Conservation (phyloP, 352 stramenopile species). For the Pythium rishiriense region DNA sequence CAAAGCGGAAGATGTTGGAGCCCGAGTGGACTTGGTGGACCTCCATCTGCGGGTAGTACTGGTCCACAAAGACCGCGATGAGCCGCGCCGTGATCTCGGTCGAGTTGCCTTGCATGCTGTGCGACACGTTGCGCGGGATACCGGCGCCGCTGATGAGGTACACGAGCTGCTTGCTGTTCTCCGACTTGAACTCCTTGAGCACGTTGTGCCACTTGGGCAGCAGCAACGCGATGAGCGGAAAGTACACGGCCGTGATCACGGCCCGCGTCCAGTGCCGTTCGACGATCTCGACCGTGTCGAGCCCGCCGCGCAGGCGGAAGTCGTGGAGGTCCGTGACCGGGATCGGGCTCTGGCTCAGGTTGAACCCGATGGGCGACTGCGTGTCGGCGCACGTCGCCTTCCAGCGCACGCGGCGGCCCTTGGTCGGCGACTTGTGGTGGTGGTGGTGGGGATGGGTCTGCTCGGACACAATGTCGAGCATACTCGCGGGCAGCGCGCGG, state of each 20-base stretch:
- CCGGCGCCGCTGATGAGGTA: constrained; percentile 96
- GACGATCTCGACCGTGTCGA: constrained; percentile 59
- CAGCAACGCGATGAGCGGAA: constrained; percentile 94
- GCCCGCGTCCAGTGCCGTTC: constrained; percentile 66
- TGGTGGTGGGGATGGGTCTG: not conserved
- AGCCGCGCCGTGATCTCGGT: constrained; percentile 93
- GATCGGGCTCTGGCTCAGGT: constrained; percentile 57
- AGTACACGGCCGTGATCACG: constrained; percentile 90
- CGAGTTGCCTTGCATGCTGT: constrained; percentile 93
- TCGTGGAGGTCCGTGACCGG: constrained; percentile 51
- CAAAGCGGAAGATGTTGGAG: constrained; percentile 95
- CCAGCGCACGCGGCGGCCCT: constrained; percentile 40
- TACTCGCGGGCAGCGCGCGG: constrained; percentile 66
- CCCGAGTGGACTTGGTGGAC: constrained; percentile 95
- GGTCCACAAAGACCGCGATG: constrained; percentile 92
- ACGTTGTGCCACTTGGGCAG: constrained; percentile 92
- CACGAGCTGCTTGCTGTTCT: constrained; percentile 89
- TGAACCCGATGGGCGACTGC: constrained; percentile 80
- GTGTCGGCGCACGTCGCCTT: constrained; percentile 57
- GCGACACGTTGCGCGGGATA: constrained; percentile 92
- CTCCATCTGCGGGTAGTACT: constrained; percentile 92
- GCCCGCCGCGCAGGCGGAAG: constrained; percentile 66
- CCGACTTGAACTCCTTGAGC: constrained; percentile 75
- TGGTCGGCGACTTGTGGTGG: not conserved
- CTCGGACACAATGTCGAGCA: constrained; percentile 51